Evolutionary conservation across 306 rosid genomes (phyloP).

Genomic region (Pyrus pyrifolia): DNA sequence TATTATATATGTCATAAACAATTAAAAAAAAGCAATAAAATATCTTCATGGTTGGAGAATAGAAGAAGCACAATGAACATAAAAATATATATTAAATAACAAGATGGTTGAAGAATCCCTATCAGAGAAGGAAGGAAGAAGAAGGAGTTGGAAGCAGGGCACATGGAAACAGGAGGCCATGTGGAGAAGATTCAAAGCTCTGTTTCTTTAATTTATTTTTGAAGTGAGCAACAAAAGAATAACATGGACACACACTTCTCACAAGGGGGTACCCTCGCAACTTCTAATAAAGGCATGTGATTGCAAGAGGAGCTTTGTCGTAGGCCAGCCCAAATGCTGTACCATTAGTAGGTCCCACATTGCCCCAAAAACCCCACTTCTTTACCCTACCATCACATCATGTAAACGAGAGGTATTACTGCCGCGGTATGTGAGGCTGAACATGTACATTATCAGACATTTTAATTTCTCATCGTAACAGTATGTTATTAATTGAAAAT

Average conservation of each 20-base stretch:
- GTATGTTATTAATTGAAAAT: no score
- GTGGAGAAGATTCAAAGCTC: constrained; percentile 75
- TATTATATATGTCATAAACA: no score
- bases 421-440: not conserved
- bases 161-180: constrained; percentile 82
- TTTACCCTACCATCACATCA: not conserved
- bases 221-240: constrained; percentile 37
- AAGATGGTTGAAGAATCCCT: constrained; percentile 27
- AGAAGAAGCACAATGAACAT: constrained; percentile 16
- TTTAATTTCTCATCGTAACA: no score
- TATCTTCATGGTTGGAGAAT: constrained; percentile 9
- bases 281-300: constrained; percentile 40
- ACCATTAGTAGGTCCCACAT: constrained; percentile 26
- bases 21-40: constrained; percentile 3
- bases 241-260: constrained; percentile 55
- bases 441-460: not conserved
- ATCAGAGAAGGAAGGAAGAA: constrained; percentile 5
- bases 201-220: constrained; percentile 10
- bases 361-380: not conserved
- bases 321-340: constrained; percentile 21
- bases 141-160: constrained; percentile 38
- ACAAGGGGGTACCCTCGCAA: constrained; percentile 34
- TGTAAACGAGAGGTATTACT: no score
- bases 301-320: constrained; percentile 28
- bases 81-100: not conserved